Percentiles rank a stretch among this genome's conserved stretches.
phyloP scores from a whole-genome alignment of 345 rosid species.

The Chamaenerion angustifolium region DNA sequence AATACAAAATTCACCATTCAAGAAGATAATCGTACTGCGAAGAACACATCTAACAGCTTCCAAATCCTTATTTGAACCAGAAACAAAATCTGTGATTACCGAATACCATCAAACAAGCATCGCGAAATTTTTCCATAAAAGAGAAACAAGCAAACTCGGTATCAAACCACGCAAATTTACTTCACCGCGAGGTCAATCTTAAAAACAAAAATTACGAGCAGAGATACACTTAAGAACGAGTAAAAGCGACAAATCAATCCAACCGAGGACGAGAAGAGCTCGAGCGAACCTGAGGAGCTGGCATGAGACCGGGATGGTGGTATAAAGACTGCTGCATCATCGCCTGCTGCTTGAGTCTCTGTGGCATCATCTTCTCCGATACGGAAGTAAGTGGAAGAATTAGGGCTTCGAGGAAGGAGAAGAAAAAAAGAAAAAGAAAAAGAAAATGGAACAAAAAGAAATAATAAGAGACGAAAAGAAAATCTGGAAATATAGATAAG shows the following conservation, averaged over 20 bases:
- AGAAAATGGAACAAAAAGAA: neutral
- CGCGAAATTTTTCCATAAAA: too few species aligned
- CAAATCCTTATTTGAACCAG: too few species aligned
- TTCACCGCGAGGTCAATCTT: too few species aligned
- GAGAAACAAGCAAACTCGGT: too few species aligned
- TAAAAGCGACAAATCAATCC: neutral
- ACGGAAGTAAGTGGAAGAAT: neutral
- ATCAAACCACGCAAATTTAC: too few species aligned
- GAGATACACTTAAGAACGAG: neutral
- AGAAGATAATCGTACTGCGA: too few species aligned
- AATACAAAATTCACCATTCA: too few species aligned
- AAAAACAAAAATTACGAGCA: neutral
- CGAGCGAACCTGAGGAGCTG: constrained; percentile 40
- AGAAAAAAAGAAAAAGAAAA: neutral
- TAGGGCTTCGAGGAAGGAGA: neutral
- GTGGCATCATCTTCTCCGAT: constrained; percentile 30
- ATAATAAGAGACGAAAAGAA: neutral
- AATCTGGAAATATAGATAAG: neutral
- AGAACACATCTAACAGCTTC: too few species aligned
- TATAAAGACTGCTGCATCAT: constrained; percentile 43
- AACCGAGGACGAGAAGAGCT: neutral
- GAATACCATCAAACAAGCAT: too few species aligned
- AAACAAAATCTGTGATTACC: too few species aligned
- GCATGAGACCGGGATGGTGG: constrained; percentile 34
- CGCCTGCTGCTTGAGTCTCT: constrained; percentile 47